Base-by-base conservation (phyloP, 768 basidiomycete genomes). In the Leccinum arenicola region DNA sequence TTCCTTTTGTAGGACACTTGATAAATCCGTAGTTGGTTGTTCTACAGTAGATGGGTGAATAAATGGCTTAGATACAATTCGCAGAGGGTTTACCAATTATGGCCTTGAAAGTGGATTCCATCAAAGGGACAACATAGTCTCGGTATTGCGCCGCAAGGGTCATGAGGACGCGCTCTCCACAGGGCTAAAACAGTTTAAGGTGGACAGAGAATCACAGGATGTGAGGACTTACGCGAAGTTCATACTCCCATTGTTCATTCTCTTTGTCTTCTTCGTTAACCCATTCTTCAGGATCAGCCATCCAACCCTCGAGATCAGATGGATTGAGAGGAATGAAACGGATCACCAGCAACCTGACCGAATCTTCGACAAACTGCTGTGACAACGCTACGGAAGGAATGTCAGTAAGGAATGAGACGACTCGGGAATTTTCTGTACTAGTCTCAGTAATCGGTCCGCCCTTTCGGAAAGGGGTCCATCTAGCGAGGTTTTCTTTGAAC, bases 231-330 rank as follows among this genome's bases (percentile, higher is more conserved):
- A 96, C 95, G 62, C 96, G 82, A 59, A 97, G 84, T 66, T 96
- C 93, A 66, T 83, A 98, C 66, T 95, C 89, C 95, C 95, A 98
- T 58, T 91, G 85, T 40, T 95, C 94, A 47, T 86, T 90, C 62
- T 94, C 93, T 62, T 87, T 87, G 59, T 93, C 93, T 73, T 98
- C 94, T 10, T 84, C 73, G 59, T 93, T 91, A 11, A 96, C 83
- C 93, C 94, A 99, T 66, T 95, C 92, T 76, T 99, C 96, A 0
- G 95, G 94, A 69, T 95, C 93, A 15, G 82, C 80, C 74, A 87
- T 80, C 91, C 95, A 94, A 5, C 81, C 82, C 63, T 93, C 85
- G 10, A 98, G 79, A 71, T 98, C 96, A 2, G 80, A 75, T 6
- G 89, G 80, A 55, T 88, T 89, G 49, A 99, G 77, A 12, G 92